phyloP scores from a whole-genome alignment of 169 alveolate species.

The Cardiosporidium cionae region DNA sequence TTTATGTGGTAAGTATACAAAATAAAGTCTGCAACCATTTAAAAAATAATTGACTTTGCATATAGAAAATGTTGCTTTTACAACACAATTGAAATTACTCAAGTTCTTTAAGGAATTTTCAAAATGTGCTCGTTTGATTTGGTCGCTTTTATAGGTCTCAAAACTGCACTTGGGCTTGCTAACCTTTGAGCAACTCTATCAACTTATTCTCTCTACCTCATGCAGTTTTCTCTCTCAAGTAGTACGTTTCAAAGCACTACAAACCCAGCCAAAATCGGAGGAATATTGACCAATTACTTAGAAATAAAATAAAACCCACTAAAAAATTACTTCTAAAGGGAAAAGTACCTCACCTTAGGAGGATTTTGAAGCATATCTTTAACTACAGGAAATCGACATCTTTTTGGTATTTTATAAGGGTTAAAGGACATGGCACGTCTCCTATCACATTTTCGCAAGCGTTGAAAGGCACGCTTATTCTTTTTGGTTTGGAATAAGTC shows the following conservation, averaged over 20 bases:
- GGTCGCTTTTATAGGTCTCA: background rate
- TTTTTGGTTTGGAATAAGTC: background rate
- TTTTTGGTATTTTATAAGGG: constrained; percentile 78
- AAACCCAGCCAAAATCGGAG: no score
- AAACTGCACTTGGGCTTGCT: background rate
- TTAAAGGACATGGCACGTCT: constrained; percentile 91
- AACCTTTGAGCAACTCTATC: background rate
- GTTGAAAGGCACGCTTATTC: constrained; percentile 63
- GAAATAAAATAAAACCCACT: no score
- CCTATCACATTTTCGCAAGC: constrained; percentile 73
- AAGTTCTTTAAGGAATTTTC: background rate
- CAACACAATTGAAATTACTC: background rate
- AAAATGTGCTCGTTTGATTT: background rate
- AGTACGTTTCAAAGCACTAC: no score
- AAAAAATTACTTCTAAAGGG: no score
- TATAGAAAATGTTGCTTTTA: background rate
- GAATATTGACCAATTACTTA: no score
- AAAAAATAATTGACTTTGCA: background rate
- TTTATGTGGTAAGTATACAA: no score
- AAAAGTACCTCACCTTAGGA: constrained; percentile 49
- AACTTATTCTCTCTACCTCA: background rate
- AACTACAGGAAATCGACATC: constrained; percentile 49
- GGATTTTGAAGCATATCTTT: constrained; percentile 55
- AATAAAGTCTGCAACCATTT: no score
- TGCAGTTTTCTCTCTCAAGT: background rate